phyloP scores from a whole-genome alignment of 139 green algal genomes.

The Chlorokybus atmophyticus region DNA sequence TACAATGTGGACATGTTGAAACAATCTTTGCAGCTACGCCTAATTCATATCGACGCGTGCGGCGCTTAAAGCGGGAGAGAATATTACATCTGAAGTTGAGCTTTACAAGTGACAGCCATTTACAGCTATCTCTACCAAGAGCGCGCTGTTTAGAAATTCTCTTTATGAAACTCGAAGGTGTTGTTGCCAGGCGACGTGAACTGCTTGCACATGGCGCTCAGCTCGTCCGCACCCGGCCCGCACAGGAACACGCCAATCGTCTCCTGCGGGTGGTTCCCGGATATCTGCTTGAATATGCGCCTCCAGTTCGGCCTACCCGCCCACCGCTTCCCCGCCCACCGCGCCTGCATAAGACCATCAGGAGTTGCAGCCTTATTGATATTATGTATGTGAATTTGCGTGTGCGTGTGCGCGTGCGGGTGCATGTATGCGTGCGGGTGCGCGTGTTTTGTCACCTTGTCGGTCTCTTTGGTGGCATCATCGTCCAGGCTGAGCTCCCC shows the following conservation, averaged over 20 bases:
- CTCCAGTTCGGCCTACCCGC: slow-evolving; percentile 8
- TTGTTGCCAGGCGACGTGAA: neutral
- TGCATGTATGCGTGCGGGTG: too few relatives aligned
- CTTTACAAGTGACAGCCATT: too few relatives aligned
- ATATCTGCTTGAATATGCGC: slow-evolving; percentile 4
- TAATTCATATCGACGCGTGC: too few relatives aligned
- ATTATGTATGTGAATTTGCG: too few relatives aligned
- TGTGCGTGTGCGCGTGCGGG: too few relatives aligned
- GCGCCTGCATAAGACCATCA: neutral
- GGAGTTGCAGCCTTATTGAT: too few relatives aligned
- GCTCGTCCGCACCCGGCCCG: slow-evolving; percentile 5
- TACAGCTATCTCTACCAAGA: too few relatives aligned
- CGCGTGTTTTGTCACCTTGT: neutral
- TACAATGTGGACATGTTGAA: too few relatives aligned
- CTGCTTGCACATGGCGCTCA: neutral
- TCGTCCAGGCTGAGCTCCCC: slow-evolving; percentile 7
- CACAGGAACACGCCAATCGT: slow-evolving; percentile 11
- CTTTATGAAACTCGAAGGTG: neutral
- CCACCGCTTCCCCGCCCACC: slow-evolving; percentile 13
- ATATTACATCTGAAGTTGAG: too few relatives aligned
- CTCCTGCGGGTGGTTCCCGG: neutral
- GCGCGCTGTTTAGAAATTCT: slow-evolving; percentile 3
- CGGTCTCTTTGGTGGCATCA: neutral
- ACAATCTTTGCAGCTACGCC: too few relatives aligned
- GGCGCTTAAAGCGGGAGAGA: too few relatives aligned